These are phyloP conservation scores for Trichoderma sp. DNA, from an alignment of 2,329 filamentous ascomycete species.

Conservation along the genomic window DNA sequence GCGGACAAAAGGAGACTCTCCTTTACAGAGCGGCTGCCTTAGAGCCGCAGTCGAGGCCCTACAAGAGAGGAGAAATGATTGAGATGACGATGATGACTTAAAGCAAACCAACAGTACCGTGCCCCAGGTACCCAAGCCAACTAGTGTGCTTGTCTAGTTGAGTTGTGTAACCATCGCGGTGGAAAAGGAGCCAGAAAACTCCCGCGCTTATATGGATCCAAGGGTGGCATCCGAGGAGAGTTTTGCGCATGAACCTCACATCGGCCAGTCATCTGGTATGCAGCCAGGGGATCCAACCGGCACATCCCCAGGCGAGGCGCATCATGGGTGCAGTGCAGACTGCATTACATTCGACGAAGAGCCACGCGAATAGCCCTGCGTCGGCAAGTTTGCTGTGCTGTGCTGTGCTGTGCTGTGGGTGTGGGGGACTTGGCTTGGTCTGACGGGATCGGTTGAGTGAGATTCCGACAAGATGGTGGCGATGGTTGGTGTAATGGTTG, in stretches of 20 bases:
- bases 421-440: background rate
- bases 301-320: background rate
- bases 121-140: background rate
- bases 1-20: background rate
- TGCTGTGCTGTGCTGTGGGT: background rate
- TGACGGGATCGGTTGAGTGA: background rate
- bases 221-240: background rate
- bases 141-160: background rate
- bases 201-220: background rate
- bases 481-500: background rate
- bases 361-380: background rate
- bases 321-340: constrained; percentile 23
- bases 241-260: background rate
- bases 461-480: background rate
- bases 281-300: background rate
- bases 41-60: background rate
- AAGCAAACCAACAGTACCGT: background rate
- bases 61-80: background rate
- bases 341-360: constrained; percentile 9
- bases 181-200: background rate
- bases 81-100: background rate
- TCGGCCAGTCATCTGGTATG: background rate
- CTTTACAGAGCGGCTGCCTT: background rate
- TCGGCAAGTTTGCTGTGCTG: background rate
- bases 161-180: background rate